Base-by-base conservation (phyloP, 2,329 filamentous ascomycete genomes). In the Myriosclerotinia curreyana region DNA sequence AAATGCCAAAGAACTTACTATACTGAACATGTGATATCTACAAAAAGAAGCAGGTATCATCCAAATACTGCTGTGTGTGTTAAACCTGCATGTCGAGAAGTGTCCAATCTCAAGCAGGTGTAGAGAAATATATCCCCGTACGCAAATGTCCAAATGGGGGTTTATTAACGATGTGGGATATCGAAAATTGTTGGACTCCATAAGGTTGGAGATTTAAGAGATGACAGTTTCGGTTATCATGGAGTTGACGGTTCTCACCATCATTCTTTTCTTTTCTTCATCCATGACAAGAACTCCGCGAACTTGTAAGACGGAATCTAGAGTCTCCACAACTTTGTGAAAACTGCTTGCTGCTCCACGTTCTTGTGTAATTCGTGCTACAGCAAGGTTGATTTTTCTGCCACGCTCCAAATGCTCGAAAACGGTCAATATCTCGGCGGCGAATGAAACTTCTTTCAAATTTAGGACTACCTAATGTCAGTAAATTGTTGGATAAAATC, bases 331-430 rank as follows among this genome's bases (percentile, higher is more conserved):
- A 12, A 96, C 90, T 73, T 86, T 87, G 74, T 91, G 84, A 78
- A 98, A 96, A 70, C 90, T 95, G 71, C 89, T 95, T 46, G 91
- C 92, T 1, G 94, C 93, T n/a, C 94, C 95, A 65, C 88, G 88
- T 73, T 95, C 92, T 73, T 97, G 93, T 1, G 90, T 94, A 75
- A 97, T 91, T 44, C 91, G 88, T 38, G 91, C 86, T 68, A 97
- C 86, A 75, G 89, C 90, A 62, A 97, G 82, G 54, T 88, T 88
- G 53, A 86, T 87, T 68, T 86, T 87, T 71, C 85, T 88, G 55
- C 91, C 91, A 73, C 95, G 90, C 77, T 96, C 91, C 36, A 60
- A 22, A 49, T 60, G 62, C 42, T 64, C 55, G 28, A 60, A 61
- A 67, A 96, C 89, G 1, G 89, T 92, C 79, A 96, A 96, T 66